These are phyloP conservation scores for Cutaneotrichosporon arboriforme DNA, from an alignment of 1,284 basidiomycete genomes.

Conservation along the genomic window DNA sequence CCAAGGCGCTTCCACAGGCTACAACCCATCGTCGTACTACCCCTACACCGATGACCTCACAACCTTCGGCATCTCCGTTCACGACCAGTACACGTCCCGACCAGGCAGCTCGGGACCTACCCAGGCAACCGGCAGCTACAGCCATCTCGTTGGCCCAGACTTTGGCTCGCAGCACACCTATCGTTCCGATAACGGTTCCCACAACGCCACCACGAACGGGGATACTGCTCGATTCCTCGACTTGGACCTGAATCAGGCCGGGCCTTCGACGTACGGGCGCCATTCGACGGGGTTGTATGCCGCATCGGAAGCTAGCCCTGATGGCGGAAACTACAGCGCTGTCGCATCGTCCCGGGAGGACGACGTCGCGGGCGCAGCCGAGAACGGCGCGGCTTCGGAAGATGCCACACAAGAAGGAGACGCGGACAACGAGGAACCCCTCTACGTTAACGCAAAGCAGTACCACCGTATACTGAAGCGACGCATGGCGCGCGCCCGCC, in stretches of 20 bases:
- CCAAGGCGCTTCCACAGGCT: not conserved
- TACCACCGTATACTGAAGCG: conserved; percentile 94
- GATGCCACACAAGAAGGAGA: conserved; percentile 18
- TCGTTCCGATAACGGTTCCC: conserved; percentile 10
- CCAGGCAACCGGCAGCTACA: conserved; percentile 7
- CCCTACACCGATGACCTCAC: conserved; percentile 10
- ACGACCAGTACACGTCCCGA: conserved; percentile 2
- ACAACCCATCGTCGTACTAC: conserved; percentile 2
- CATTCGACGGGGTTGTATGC: conserved; percentile 10
- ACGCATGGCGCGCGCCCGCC: conserved; percentile 73
- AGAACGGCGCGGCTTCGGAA: conserved; percentile 13
- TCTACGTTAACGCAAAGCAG: conserved; percentile 96
- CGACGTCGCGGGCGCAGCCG: conserved; percentile 20
- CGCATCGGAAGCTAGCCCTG: conserved; percentile 14
- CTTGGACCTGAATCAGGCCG: conserved; percentile 28
- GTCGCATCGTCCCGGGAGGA: conserved; percentile 10
- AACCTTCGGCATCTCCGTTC: conserved; percentile 5
- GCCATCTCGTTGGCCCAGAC: conserved; percentile 18
- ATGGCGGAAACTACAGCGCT: conserved; percentile 3
- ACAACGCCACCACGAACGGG: conserved; percentile 11
- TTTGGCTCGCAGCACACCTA: conserved; percentile 13
- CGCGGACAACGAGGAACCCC: conserved; percentile 77
- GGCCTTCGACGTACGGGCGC: conserved; percentile 29
- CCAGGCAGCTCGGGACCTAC: conserved; percentile 1
- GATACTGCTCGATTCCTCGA: conserved; percentile 30